Percentiles rank a stretch among this genome's conserved stretches.
phyloP scores from a whole-genome alignment of 441 rosid genomes.

The Brassica balearica region DNA sequence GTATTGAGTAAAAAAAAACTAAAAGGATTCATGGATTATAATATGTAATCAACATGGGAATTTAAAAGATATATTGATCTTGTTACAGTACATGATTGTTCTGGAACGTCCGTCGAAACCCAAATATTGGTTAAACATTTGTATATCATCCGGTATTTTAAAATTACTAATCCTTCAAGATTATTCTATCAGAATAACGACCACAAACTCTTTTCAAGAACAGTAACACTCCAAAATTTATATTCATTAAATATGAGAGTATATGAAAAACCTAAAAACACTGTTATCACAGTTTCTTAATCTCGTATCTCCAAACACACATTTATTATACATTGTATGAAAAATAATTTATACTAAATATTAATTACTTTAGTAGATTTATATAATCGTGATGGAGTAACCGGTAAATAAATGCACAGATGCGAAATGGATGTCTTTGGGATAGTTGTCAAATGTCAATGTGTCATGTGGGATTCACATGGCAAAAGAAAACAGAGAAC shows the following conservation, averaged over 20 bases:
- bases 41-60: too few species aligned
- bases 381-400: slow-evolving; percentile 24
- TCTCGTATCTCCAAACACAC: not conserved
- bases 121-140: not conserved
- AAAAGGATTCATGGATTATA: too few species aligned
- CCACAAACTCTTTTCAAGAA: not conserved
- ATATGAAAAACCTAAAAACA: not conserved
- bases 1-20: too few species aligned
- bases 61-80: too few species aligned
- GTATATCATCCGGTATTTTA: not conserved
- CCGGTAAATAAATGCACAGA: slow-evolving; percentile 26
- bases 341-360: not conserved
- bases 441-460: slow-evolving; percentile 37
- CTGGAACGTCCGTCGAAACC: not conserved
- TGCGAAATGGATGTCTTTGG: slow-evolving; percentile 10
- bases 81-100: not conserved
- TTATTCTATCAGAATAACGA: not conserved
- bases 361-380: not conserved
- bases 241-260: not conserved
- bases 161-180: not conserved
- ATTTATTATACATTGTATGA: not conserved
- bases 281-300: not conserved
- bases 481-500: slow-evolving; percentile 49
- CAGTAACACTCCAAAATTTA: not conserved
- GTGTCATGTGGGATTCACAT: slow-evolving; percentile 46